phyloP scores from a whole-genome alignment of 495 filamentous ascomycete species.

The Hyaloscypha bicolor region DNA sequence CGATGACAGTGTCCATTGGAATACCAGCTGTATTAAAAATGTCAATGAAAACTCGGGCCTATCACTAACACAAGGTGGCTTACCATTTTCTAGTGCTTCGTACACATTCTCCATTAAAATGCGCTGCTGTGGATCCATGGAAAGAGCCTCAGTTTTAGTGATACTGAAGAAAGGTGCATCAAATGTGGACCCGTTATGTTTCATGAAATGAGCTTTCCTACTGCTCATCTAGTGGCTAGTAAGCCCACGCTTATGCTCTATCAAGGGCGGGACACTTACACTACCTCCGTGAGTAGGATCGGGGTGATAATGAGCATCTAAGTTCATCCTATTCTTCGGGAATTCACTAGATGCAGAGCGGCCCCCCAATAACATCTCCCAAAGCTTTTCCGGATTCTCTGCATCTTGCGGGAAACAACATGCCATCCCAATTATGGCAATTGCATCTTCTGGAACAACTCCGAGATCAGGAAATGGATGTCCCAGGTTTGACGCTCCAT shows the following conservation, averaged over 20 bases:
- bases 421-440: slow-evolving; percentile 61
- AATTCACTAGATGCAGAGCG: not conserved
- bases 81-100: slow-evolving; percentile 47
- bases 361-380: slow-evolving; percentile 48
- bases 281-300: slow-evolving; percentile 8
- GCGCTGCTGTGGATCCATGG: slow-evolving; percentile 61
- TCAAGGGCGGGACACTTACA: not conserved
- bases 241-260: not conserved
- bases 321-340: slow-evolving; percentile 1
- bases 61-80: not conserved
- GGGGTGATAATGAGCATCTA: slow-evolving; percentile 43
- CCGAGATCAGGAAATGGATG: not conserved
- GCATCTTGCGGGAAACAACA: slow-evolving; percentile 61
- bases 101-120: slow-evolving; percentile 57
- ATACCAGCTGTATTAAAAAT: slow-evolving; percentile 42
- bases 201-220: slow-evolving; percentile 44
- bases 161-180: slow-evolving; percentile 64
- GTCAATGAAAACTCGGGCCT: not conserved
- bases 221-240: slow-evolving; percentile 5
- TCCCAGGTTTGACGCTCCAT: not conserved
- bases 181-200: slow-evolving; percentile 53
- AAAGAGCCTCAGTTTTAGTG: slow-evolving; percentile 56
- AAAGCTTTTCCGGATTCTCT: slow-evolving; percentile 51
- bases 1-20: slow-evolving; percentile 32
- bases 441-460: slow-evolving; percentile 26